Evolutionary conservation across 208 protist genomes (phyloP).

Genomic region (Angomonas desouzai): DNA sequence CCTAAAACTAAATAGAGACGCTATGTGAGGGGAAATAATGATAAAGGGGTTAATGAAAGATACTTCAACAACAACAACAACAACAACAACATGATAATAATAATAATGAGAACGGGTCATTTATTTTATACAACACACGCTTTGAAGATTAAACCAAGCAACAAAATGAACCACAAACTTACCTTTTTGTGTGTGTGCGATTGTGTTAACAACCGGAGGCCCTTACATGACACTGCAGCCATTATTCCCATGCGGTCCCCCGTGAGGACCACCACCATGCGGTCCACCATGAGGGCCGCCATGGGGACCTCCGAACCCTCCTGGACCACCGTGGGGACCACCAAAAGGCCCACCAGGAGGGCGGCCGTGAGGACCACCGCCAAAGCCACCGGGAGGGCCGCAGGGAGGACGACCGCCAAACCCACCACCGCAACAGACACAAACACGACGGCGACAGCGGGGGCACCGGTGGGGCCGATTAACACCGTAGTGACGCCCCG

Average conservation of each 20-base stretch:
- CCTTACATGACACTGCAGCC: not conserved
- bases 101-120: no score
- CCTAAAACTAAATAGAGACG: not conserved
- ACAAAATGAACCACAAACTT: not conserved
- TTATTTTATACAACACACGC: no score
- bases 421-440: not conserved
- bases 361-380: not conserved
- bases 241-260: not conserved
- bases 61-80: no score
- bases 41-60: no score
- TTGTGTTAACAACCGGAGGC: no score
- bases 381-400: not conserved
- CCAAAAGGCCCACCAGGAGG: no score
- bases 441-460: not conserved
- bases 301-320: not conserved
- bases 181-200: not conserved
- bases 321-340: no score
- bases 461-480: not conserved
- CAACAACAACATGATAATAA: no score
- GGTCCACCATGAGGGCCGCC: not conserved
- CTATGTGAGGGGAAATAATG: not conserved
- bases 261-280: not conserved
- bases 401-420: not conserved
- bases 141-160: not conserved
- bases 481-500: not conserved